phyloP scores from a whole-genome alignment of 2,329 filamentous ascomycete species.

The Ampelomyces quisqualis region DNA sequence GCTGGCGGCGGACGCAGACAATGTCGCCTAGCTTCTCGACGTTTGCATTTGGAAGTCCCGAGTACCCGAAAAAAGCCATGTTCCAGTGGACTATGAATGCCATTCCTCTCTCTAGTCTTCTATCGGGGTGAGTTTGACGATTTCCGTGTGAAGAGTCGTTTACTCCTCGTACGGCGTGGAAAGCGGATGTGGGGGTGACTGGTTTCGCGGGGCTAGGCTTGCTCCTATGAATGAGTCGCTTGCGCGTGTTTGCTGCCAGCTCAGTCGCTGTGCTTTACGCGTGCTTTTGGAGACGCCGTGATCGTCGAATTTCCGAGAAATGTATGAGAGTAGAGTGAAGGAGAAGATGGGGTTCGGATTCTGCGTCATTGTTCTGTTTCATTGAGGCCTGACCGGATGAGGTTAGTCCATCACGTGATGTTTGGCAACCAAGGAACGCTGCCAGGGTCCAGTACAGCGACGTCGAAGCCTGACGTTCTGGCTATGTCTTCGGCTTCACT shows the following conservation, averaged over 20 bases:
- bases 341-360: constrained; percentile 3
- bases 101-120: constrained; percentile 21
- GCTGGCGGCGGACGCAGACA: constrained; percentile 23
- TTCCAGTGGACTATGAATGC: constrained; percentile 17
- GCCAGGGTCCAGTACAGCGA: too few species aligned
- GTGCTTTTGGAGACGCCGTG: constrained; percentile 9
- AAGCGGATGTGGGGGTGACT: constrained; percentile 18
- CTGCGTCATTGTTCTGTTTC: constrained; percentile 14
- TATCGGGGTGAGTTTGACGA: not conserved
- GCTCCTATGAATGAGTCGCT: constrained; percentile 15
- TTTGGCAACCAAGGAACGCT: too few species aligned
- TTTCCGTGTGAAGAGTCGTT: constrained; percentile 5
- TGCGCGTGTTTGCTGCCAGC: constrained; percentile 7
- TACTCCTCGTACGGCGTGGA: constrained; percentile 11
- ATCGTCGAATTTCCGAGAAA: too few species aligned
- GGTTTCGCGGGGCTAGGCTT: constrained; percentile 14
- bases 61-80: constrained; percentile 30
- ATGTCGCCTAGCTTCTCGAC: constrained; percentile 26
- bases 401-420: too few species aligned
- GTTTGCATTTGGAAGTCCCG: constrained; percentile 23
- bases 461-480: too few species aligned
- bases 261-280: constrained; percentile 8
- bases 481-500: too few species aligned
- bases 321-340: constrained; percentile 3
- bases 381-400: constrained; percentile 1